Evolutionary conservation across 1,139 yeast genomes (phyloP), one percentile per base, ranked within the genome.

Genomic region (Geotrichum reessii): DNA sequence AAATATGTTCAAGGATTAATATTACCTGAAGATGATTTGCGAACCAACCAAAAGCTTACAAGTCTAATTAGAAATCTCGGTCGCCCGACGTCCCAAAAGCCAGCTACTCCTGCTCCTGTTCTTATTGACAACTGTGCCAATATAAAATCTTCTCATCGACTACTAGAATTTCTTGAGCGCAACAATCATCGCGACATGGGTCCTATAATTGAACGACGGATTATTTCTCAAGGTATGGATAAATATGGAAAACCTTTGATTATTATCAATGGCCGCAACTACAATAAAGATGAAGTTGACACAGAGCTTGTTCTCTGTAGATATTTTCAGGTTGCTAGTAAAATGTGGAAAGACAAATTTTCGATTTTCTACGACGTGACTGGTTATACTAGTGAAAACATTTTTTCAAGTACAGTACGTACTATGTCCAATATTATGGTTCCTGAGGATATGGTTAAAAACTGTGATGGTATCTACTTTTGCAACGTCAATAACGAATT

Each of bases 121-220:
- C 8, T 37, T 14, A 8, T 37, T n/a, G 44, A 37, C 9, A 37
- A 37, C 4, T 56, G 56, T 9, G 33, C 58, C 7, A 47, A 50
- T 27, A 9, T 46, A 49, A 50, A 51, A 3, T 47, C 37, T 11
- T 8, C 53, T 19, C 52, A 61, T 12, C 81, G 81, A 58, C 75
- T 85, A 56, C 83, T 81, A 65, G 96, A 88, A 60, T 87, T 87
- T 65, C 85, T 89, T 91, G 79, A 84, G 27, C 83, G 84, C 62
- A 81, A 85, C 75, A 77, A 89, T 0, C 74, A 81, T 56, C 78
- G 80, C 56, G 84, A 84, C 62, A 73, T 80, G 40, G 82, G 80
- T 11, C 71, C 74, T 3, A 67, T 76, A 2, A 69, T 74, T 27
- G 80, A 80, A 25, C 72, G 73, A 21, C 77, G 81, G 0, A 76